A percentile compares a stretch with the other conserved stretches of the same genome.
Conservation (phyloP, 73 alveolate species). For the Paramecium octaurelia region DNA sequence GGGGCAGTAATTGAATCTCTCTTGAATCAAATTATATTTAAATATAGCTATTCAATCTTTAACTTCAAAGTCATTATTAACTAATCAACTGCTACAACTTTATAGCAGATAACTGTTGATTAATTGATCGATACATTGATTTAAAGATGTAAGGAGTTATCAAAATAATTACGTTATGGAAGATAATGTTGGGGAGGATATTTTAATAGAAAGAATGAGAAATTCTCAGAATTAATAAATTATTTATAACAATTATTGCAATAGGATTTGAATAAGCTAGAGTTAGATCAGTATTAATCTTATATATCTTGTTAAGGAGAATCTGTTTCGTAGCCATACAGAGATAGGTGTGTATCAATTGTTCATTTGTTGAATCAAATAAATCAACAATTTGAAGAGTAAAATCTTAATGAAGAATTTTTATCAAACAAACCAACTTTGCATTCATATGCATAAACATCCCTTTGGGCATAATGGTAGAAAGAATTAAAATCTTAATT, state of each 20-base stretch:
- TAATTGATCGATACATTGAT: not conserved
- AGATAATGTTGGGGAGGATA: slow-evolving; percentile 28
- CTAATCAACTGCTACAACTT: not conserved
- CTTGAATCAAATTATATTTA: not conserved
- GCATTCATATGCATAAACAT: not conserved
- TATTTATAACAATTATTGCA: not conserved
- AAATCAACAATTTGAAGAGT: not conserved
- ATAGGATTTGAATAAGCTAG: not conserved
- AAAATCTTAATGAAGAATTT: not conserved
- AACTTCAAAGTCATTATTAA: not conserved
- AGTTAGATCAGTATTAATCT: not conserved
- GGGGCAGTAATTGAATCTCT: not conserved
- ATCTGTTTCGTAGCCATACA: not conserved
- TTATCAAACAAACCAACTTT: not conserved
- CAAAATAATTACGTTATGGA: not conserved
- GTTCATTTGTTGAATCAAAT: slow-evolving; percentile 32
- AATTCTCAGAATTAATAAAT: not conserved
- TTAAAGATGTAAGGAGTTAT: not conserved
- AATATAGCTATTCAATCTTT: not conserved
- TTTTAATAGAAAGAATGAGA: not conserved
- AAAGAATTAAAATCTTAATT: not conserved
- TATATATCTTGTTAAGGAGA: not conserved
- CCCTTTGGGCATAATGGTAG: slow-evolving; percentile 3
- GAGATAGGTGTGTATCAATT: slow-evolving; percentile 36
- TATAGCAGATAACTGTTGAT: not conserved